phyloP scores from a whole-genome alignment of 2,329 filamentous ascomycete species.

The Beauveria australis region DNA sequence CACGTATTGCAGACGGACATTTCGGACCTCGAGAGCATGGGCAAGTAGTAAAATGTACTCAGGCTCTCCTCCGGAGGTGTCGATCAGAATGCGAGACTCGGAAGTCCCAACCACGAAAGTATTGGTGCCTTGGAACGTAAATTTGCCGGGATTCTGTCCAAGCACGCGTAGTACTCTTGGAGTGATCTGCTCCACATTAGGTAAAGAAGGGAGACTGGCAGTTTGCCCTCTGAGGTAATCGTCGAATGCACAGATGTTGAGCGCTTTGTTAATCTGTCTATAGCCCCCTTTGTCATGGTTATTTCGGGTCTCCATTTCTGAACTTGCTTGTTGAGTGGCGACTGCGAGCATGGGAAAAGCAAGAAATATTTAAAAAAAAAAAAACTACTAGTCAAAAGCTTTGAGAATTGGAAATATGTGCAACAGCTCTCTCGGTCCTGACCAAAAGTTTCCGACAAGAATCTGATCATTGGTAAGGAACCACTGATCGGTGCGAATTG shows the following conservation, averaged over 20 bases:
- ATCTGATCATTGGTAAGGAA: not conserved
- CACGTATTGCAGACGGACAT: conserved; percentile 37
- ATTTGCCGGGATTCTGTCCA: conserved; percentile 36
- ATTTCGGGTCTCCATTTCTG: not conserved
- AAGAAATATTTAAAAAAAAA: too few relatives aligned
- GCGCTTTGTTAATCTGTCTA: conserved; percentile 37
- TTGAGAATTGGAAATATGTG: not conserved
- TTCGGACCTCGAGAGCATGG: conserved; percentile 11
- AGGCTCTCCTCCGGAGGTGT: conserved; percentile 61
- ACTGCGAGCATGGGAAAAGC: not conserved
- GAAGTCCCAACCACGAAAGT: conserved; percentile 68
- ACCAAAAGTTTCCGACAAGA: not conserved
- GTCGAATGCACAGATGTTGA: conserved; percentile 39
- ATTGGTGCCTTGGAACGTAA: conserved; percentile 56
- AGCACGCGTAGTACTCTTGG: conserved; percentile 34
- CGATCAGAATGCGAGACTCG: conserved; percentile 54
- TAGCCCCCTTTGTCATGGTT: conserved; percentile 26
- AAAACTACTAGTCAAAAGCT: not conserved
- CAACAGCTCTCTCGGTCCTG: not conserved
- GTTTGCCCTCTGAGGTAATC: conserved; percentile 36
- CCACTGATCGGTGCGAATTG: not conserved
- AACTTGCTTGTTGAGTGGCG: not conserved
- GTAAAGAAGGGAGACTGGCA: conserved; percentile 25
- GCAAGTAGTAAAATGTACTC: conserved; percentile 42
- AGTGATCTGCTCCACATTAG: conserved; percentile 32